A percentile compares a stretch with the other conserved stretches of the same genome.
These are phyloP conservation scores for Linnemannia exigua DNA, from an alignment of 192 early-diverging fungal species.

Conservation along the genomic window DNA sequence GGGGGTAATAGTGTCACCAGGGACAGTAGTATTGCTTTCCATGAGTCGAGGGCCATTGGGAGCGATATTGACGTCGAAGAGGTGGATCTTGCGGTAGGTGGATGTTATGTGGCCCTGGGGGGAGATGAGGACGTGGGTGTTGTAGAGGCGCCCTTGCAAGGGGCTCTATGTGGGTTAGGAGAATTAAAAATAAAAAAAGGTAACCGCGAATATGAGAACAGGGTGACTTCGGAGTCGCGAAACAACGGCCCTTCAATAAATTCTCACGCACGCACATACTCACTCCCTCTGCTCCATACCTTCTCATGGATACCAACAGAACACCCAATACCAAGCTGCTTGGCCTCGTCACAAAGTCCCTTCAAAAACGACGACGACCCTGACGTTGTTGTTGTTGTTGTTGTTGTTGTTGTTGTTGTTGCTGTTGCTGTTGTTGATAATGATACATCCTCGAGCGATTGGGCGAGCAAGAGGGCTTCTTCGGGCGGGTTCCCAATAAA, in stretches of 20 bases:
- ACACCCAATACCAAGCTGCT: slow-evolving; percentile 73
- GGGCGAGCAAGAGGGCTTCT: slow-evolving; percentile 65
- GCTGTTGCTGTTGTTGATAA: no score
- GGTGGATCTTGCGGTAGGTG: slow-evolving; percentile 82
- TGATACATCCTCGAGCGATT: slow-evolving; percentile 57
- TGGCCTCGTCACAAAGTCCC: slow-evolving; percentile 72
- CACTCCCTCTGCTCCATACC: slow-evolving; percentile 23
- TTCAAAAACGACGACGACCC: slow-evolving; percentile 66
- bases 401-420: no score
- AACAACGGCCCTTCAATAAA: no score
- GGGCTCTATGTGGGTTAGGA: slow-evolving; percentile 28
- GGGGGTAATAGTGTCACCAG: slow-evolving; percentile 52
- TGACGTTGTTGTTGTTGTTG: no score
- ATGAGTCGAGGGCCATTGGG: slow-evolving; percentile 63
- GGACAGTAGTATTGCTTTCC: slow-evolving; percentile 61
- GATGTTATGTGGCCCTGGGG: slow-evolving; percentile 67
- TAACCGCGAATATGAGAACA: no score
- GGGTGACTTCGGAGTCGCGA: no score
- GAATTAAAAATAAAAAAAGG: background rate
- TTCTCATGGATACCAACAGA: slow-evolving; percentile 86
- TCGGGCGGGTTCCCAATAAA: slow-evolving; percentile 75
- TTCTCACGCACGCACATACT: no score
- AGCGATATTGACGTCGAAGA: slow-evolving; percentile 81
- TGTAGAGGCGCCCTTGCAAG: slow-evolving; percentile 60
- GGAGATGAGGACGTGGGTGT: slow-evolving; percentile 79